Conservation (phyloP, 768 basidiomycete species). For the Solioccasus polychromus region DNA sequence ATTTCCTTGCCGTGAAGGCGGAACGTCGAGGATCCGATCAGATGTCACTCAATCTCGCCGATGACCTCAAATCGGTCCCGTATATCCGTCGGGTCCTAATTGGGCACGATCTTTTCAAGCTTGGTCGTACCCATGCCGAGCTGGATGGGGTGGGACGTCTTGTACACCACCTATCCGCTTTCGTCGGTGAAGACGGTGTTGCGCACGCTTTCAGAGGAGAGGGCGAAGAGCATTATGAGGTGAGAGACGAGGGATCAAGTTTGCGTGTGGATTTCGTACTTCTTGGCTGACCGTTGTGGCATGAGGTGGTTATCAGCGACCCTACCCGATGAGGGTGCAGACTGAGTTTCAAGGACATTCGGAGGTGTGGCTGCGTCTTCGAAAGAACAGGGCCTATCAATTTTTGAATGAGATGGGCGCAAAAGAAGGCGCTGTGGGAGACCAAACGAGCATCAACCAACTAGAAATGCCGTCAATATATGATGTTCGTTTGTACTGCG, state of each 20-base stretch:
- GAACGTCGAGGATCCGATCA: constrained; percentile 25
- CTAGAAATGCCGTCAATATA: no score
- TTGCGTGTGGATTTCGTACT: no score
- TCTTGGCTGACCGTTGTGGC: no score
- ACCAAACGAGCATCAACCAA: not conserved
- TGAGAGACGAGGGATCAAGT: no score
- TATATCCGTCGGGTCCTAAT: constrained; percentile 16
- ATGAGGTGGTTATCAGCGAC: not conserved
- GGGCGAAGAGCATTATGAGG: constrained; percentile 16
- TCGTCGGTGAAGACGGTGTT: constrained; percentile 21
- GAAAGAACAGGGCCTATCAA: not conserved
- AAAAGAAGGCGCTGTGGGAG: not conserved
- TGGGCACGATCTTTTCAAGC: constrained; percentile 19
- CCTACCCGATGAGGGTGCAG: not conserved
- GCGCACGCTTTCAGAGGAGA: constrained; percentile 22
- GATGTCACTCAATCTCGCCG: constrained; percentile 34
- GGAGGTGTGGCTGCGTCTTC: not conserved
- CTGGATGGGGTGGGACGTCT: constrained; percentile 13
- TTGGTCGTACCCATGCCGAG: constrained; percentile 16
- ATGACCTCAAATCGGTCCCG: constrained; percentile 27
- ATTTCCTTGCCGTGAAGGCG: constrained; percentile 28
- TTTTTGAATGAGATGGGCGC: not conserved
- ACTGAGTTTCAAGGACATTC: not conserved
- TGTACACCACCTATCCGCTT: constrained; percentile 25
- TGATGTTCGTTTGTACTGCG: no score